These are phyloP conservation scores for Citrullus colocynthis DNA, from an alignment of 306 rosid species.

Conservation along the genomic window DNA sequence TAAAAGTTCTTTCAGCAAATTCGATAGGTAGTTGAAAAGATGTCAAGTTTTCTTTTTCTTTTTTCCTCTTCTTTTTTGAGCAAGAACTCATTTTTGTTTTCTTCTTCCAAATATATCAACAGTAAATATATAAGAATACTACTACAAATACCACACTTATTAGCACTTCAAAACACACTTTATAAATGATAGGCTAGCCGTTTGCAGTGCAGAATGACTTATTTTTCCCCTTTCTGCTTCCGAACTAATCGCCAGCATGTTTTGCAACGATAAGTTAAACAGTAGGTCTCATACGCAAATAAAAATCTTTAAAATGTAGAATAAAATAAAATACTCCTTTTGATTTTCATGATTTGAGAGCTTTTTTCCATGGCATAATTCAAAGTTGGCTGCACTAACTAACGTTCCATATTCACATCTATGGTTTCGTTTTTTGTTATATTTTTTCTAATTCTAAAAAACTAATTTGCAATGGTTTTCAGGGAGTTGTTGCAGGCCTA, in stretches of 20 bases:
- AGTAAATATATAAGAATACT: background rate
- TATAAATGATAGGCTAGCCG: background rate
- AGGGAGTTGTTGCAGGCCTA: conserved; percentile 98
- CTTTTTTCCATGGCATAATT: background rate
- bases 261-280: background rate
- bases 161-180: background rate
- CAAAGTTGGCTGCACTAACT: background rate
- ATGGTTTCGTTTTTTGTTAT: background rate
- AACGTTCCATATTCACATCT: background rate
- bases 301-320: background rate
- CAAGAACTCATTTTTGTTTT: background rate
- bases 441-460: background rate
- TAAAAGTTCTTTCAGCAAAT: background rate
- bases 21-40: background rate
- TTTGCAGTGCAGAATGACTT: background rate
- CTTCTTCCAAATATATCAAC: background rate
- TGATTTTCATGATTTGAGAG: background rate
- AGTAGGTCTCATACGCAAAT: background rate
- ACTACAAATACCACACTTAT: background rate
- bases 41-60: background rate
- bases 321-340: background rate
- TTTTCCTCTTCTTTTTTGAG: background rate
- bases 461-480: conserved; percentile 12
- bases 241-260: background rate
- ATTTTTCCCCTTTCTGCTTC: background rate